Evolutionary conservation across 78 protist genomes (phyloP), one percentile per base, ranked within the genome.

Genomic region (Tieghemostelium lacteum): DNA sequence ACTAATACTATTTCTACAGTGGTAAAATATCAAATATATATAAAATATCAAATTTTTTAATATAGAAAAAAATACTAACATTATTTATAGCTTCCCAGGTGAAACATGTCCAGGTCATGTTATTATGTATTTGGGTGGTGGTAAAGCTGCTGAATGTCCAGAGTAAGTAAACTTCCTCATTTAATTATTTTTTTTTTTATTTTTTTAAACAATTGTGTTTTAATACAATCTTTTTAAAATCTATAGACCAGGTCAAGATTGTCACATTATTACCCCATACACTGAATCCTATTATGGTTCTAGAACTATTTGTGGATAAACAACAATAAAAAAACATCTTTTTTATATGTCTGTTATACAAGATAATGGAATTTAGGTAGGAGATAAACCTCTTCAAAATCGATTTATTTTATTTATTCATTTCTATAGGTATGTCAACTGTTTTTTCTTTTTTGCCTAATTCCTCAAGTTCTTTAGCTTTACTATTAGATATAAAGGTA

Each of bases 111-210:
- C 24, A 57, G 1, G 1, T 57, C 40, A 62, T 10, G 36, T 62
- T 31, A 60, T 55, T 3, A 83, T 83, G 91, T 72, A 72, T 28
- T n/a, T 65, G 16, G 87, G 87, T 36, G 63, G 55, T 33, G 37
- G 49, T 26, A 29, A 42, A 49, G 63, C 55, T 8, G 87, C 54
- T 34, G 73, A 77, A 58, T 77, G 87, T 36, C 62, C 75, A 50
- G 67, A 42, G n/a, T 49, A 73, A 45, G 52, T n/a, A n/a, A n/a
- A n/a, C n/a, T n/a, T n/a, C n/a, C n/a, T n/a, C n/a, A n/a, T n/a
- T n/a, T n/a, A n/a, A n/a, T n/a, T n/a, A n/a, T n/a, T n/a, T n/a
- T n/a, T n/a, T n/a, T n/a, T n/a, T n/a, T n/a, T n/a, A n/a, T n/a
- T n/a, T n/a, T n/a, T n/a, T n/a, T n/a, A n/a, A n/a, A n/a, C n/a